phyloP scores from a whole-genome alignment of 805 yeast species.

The Yamadazyma ubonensis region DNA sequence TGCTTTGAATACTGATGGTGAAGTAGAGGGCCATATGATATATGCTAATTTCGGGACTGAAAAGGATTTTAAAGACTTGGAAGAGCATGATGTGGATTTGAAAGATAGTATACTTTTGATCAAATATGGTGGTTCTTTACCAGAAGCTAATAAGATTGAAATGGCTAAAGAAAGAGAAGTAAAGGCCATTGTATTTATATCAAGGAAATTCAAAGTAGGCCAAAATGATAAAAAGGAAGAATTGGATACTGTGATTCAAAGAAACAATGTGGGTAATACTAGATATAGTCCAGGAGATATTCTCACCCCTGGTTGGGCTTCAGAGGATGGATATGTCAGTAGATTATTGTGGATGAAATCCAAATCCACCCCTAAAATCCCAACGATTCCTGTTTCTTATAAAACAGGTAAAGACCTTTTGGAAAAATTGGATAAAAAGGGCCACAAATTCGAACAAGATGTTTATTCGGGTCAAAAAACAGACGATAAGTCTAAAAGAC shows the following conservation, averaged over 20 bases:
- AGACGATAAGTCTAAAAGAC: slow-evolving; percentile 13
- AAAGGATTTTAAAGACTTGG: slow-evolving; percentile 50
- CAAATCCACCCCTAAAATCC: slow-evolving; percentile 62
- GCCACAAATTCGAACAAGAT: slow-evolving; percentile 30
- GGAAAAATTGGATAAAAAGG: slow-evolving; percentile 31
- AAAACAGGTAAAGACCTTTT: slow-evolving; percentile 51
- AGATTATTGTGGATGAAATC: slow-evolving; percentile 48
- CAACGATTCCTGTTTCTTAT: slow-evolving; percentile 76
- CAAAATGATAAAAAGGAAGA: slow-evolving; percentile 14
- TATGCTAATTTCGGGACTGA: slow-evolving; percentile 68
- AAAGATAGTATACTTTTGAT: slow-evolving; percentile 57
- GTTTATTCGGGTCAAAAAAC: slow-evolving; percentile 26
- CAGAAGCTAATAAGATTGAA: slow-evolving; percentile 37
- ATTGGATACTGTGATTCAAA: slow-evolving; percentile 47
- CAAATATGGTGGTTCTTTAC: slow-evolving; percentile 50
- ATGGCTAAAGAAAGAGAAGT: slow-evolving; percentile 60
- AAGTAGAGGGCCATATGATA: slow-evolving; percentile 50
- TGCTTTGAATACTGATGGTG: slow-evolving; percentile 51
- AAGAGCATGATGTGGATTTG: slow-evolving; percentile 35
- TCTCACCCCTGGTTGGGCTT: slow-evolving; percentile 73
- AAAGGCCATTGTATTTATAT: slow-evolving; percentile 65
- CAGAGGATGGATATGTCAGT: slow-evolving; percentile 38
- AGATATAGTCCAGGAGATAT: slow-evolving; percentile 75
- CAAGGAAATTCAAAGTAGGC: slow-evolving; percentile 24
- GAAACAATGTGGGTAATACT: slow-evolving; percentile 56